These are phyloP conservation scores for Nitzschia sp. DNA, from an alignment of 108 stramenopile genomes.

Conservation along the genomic window DNA sequence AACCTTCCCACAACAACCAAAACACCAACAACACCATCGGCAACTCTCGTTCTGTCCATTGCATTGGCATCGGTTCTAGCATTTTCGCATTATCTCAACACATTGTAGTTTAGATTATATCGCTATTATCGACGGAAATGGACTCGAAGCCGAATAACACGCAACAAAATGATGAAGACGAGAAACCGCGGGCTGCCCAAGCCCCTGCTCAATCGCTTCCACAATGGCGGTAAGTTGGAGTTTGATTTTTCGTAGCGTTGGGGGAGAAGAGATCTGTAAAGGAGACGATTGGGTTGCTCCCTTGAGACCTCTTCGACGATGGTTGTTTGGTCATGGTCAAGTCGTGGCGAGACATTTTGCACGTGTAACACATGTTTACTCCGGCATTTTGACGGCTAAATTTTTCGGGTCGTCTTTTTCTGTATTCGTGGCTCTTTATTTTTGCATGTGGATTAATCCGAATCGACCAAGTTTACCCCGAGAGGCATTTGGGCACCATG, in stretches of 20 bases:
- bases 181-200: slow-evolving; percentile 3
- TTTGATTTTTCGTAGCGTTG: not conserved
- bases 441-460: not conserved
- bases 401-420: slow-evolving; percentile 2
- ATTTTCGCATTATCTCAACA: too few relatives aligned
- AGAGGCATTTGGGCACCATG: too few relatives aligned
- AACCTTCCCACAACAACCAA: too few relatives aligned
- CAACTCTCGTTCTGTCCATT: too few relatives aligned
- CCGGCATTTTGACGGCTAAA: not conserved
- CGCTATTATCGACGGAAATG: too few relatives aligned
- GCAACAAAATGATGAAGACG: slow-evolving; percentile 10
- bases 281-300: too few relatives aligned
- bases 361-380: slow-evolving; percentile 1
- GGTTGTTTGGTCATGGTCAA: not conserved
- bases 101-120: too few relatives aligned
- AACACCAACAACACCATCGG: too few relatives aligned
- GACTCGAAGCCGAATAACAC: not conserved
- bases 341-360: slow-evolving; percentile 1
- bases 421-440: not conserved
- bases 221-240: slow-evolving; percentile 22
- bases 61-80: too few relatives aligned
- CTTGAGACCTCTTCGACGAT: slow-evolving; percentile 1
- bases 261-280: slow-evolving; percentile 8
- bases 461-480: too few relatives aligned
- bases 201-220: slow-evolving; percentile 11